phyloP scores from a whole-genome alignment of 208 protist genomes.

The Trypanosoma melophagium region DNA sequence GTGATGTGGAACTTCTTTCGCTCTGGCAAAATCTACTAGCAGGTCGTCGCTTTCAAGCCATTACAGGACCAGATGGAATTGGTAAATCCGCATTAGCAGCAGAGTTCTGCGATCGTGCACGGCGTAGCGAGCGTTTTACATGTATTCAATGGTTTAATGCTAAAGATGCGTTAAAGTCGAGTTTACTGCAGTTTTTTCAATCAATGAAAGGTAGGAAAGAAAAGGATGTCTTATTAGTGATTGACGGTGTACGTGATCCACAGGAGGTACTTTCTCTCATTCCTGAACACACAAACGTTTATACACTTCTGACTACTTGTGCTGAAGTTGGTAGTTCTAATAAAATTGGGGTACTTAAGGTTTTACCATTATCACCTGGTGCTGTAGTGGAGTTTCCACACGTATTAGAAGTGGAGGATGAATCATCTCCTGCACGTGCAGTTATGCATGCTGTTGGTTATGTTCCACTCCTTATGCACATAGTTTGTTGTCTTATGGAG shows the following conservation, averaged over 20 bases:
- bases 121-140: slow-evolving; percentile 72
- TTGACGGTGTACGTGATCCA: slow-evolving; percentile 66
- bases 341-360: slow-evolving; percentile 32
- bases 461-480: slow-evolving; percentile 72
- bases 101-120: slow-evolving; percentile 75
- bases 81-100: slow-evolving; percentile 86
- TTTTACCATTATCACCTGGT: slow-evolving; percentile 38
- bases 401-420: slow-evolving; percentile 31
- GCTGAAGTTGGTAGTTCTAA: slow-evolving; percentile 18
- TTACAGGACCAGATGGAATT: slow-evolving; percentile 76
- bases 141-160: slow-evolving; percentile 89
- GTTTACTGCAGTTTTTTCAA: slow-evolving; percentile 65
- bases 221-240: slow-evolving; percentile 75
- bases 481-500: slow-evolving; percentile 52
- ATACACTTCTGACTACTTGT: slow-evolving; percentile 65
- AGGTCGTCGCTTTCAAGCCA: slow-evolving; percentile 62
- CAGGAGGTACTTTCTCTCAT: slow-evolving; percentile 32
- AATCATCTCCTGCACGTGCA: slow-evolving; percentile 14
- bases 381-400: slow-evolving; percentile 34
- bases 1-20: slow-evolving; percentile 61
- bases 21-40: slow-evolving; percentile 85
- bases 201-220: slow-evolving; percentile 77
- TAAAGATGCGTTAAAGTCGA: slow-evolving; percentile 23
- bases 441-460: slow-evolving; percentile 41
- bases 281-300: slow-evolving; percentile 65